phyloP scores from a whole-genome alignment of 176 grass and related monocot species.

The Phyllostachys edulis region DNA sequence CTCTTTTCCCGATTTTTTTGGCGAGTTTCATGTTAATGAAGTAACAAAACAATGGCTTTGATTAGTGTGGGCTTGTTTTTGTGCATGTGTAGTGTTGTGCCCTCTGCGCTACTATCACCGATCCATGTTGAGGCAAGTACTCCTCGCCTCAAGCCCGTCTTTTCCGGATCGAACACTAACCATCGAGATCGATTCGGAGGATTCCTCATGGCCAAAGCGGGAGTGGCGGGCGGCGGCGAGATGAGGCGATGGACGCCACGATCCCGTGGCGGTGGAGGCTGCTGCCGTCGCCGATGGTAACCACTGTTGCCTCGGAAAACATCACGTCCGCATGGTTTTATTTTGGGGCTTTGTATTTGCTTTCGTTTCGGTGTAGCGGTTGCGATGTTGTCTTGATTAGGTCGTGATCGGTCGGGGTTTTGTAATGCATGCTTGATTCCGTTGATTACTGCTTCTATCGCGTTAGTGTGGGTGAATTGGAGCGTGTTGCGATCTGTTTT shows the following conservation, averaged over 20 bases:
- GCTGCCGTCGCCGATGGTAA: constrained; percentile 23
- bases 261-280: background rate
- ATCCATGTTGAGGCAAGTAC: too few species aligned
- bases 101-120: too few species aligned
- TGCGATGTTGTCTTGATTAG: background rate
- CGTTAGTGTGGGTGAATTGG: background rate
- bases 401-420: background rate
- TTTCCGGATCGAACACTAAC: too few species aligned
- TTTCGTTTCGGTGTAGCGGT: background rate
- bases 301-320: too few species aligned
- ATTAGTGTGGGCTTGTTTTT: too few species aligned
- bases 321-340: background rate
- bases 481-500: background rate
- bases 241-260: background rate
- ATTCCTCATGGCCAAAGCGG: background rate
- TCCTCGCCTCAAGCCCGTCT: too few species aligned
- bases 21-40: too few species aligned
- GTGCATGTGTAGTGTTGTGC: too few species aligned
- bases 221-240: background rate
- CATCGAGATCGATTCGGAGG: background rate
- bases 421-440: background rate
- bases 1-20: too few species aligned
- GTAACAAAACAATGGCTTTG: too few species aligned
- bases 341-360: background rate
- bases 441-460: background rate